Evolutionary conservation across 148 eudicot genomes (phyloP), one percentile per base, ranked within the genome.

Genomic region (Bassia scoparia): DNA sequence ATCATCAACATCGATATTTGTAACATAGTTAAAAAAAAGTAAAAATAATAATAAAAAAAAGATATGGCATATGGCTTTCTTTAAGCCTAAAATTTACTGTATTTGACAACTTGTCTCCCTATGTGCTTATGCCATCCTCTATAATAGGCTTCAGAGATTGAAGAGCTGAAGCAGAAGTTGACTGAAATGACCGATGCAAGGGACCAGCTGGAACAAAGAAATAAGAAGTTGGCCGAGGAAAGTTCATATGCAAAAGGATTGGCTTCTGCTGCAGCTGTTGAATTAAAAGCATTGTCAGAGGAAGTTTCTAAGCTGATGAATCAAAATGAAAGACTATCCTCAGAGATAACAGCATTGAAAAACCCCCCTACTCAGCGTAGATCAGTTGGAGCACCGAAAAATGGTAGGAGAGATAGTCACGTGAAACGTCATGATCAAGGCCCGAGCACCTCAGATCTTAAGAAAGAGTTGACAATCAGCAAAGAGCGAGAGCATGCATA

Each of bases 221-320:
- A 95, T 77, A 86, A 90, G 81, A 92, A 95, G 82, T 86, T 95
- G 44, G 97, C 96, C 30, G 97, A 95, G 59, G 99, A 95, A 75
- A 90, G 99, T 68, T 84, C 96, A 61, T 95, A 95, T 76, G 99
- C 99, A 53, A 95, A 95, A 87, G 99, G 97, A 26, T 76, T 95
- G 71, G 99, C 99, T 69, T 95, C 99, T 46, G 99, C 99, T 4
- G 99, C 99, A 62, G 99, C 99, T 55, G 99, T 91, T 18, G 97
- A 95, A 79, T 75, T 95, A 50, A 95, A 95, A 84, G 96, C 97
- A 12, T 80, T 95, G 62, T 95, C 99, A 3, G 99, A 95, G 78
- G 99, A 95, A 86, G 97, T 95, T 53, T 66, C 97, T 38, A 95
- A 95, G 81, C 85, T 95, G 38, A 91, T 95, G 99, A 89, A 88